Percentiles rank a stretch among this genome's conserved stretches.
phyloP scores from a whole-genome alignment of 208 protist species.

The Trypanosoma boissoni region DNA sequence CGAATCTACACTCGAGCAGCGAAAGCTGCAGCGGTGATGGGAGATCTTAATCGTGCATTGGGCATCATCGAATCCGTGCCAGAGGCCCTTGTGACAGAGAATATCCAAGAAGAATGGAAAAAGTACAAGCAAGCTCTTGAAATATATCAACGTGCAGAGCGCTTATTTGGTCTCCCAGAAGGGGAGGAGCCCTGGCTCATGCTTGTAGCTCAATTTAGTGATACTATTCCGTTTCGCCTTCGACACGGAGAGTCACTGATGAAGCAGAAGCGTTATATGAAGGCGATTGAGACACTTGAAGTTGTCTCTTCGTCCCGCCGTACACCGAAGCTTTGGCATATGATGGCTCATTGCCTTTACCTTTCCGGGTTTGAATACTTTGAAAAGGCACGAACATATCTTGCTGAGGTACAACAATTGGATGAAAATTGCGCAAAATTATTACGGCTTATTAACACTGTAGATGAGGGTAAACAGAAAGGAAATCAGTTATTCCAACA shows the following conservation, averaged over 20 bases:
- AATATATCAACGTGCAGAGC: slow-evolving; percentile 56
- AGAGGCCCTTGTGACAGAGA: slow-evolving; percentile 29
- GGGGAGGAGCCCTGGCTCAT: slow-evolving; percentile 81
- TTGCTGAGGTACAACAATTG: slow-evolving; percentile 50
- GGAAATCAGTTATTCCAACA: slow-evolving; percentile 80
- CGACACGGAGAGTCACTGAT: slow-evolving; percentile 77
- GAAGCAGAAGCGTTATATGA: slow-evolving; percentile 54
- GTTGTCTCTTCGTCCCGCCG: slow-evolving; percentile 45
- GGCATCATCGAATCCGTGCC: slow-evolving; percentile 54
- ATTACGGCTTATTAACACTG: slow-evolving; percentile 57
- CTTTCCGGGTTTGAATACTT: slow-evolving; percentile 84
- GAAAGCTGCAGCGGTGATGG: slow-evolving; percentile 73
- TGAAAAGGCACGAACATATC: slow-evolving; percentile 53
- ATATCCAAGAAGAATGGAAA: slow-evolving; percentile 38
- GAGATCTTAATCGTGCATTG: slow-evolving; percentile 66
- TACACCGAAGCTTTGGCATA: slow-evolving; percentile 45
- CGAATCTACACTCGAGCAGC: slow-evolving; percentile 77
- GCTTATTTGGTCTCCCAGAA: slow-evolving; percentile 62
- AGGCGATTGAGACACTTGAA: slow-evolving; percentile 65
- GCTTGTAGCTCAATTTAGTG: slow-evolving; percentile 78
- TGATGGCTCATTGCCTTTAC: slow-evolving; percentile 78
- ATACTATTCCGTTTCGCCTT: slow-evolving; percentile 67
- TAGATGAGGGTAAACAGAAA: slow-evolving; percentile 87
- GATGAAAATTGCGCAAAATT: slow-evolving; percentile 72
- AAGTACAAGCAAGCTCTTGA: slow-evolving; percentile 63